Conservation (phyloP, 345 rosid species). For the Carallia pectinifolia region DNA sequence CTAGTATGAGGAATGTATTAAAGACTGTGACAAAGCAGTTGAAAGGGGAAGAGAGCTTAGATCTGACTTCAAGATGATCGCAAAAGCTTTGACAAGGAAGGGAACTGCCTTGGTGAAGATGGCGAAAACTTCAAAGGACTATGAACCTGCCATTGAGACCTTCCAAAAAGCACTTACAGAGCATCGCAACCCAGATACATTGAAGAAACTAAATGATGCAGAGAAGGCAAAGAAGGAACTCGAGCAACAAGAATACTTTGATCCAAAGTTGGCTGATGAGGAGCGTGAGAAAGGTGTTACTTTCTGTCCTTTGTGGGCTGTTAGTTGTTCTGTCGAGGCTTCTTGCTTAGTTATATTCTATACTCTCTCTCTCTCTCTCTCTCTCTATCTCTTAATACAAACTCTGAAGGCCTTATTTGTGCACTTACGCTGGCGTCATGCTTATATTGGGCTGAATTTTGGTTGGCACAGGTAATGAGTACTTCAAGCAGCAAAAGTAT, state of each 20-base stretch:
- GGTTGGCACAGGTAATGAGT: conserved; percentile 64
- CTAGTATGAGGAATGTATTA: conserved; percentile 81
- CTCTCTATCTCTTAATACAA: too few relatives aligned
- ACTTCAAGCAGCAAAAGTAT: conserved; percentile 85
- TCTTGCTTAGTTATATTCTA: too few relatives aligned
- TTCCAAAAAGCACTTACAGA: conserved; percentile 99
- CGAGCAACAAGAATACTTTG: conserved; percentile 89
- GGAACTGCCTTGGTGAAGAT: conserved; percentile 80
- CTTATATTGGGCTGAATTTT: not conserved
- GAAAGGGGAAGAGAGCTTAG: conserved; percentile 96
- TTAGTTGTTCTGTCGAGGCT: not conserved
- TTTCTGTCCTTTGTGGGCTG: not conserved
- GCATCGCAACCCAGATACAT: conserved; percentile 94
- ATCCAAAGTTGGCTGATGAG: conserved; percentile 81
- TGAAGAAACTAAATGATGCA: conserved; percentile 90
- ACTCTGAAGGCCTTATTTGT: not conserved
- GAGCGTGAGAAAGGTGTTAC: conserved; percentile 93
- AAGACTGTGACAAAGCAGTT: conserved; percentile 96
- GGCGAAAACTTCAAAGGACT: conserved; percentile 81
- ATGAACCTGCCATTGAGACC: conserved; percentile 82
- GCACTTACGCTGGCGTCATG: not conserved
- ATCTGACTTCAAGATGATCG: conserved; percentile 94
- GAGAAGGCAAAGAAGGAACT: conserved; percentile 90
- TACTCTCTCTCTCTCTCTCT: too few relatives aligned
- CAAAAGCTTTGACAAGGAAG: conserved; percentile 96